A percentile compares a stretch with the other conserved stretches of the same genome.
These are phyloP conservation scores for Trichoderma oligosporum DNA, from an alignment of 2,329 filamentous ascomycete genomes.

Conservation along the genomic window DNA sequence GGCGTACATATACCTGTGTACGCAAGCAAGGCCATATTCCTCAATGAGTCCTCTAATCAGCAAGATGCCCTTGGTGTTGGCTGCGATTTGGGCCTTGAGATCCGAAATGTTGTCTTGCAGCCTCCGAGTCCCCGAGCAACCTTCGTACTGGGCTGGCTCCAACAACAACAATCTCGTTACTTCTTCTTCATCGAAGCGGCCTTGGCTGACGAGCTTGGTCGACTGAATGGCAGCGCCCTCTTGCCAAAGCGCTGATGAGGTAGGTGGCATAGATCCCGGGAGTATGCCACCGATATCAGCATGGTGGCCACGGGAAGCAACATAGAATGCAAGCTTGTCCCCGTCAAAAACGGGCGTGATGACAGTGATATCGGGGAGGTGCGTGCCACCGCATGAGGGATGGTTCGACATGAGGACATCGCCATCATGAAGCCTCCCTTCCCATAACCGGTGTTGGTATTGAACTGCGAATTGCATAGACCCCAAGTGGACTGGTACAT, in stretches of 20 bases:
- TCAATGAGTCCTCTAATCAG: constrained; percentile 67
- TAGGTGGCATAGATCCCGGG: constrained; percentile 78
- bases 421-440: constrained; percentile 36
- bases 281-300: constrained; percentile 67
- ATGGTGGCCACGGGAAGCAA: constrained; percentile 58
- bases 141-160: constrained; percentile 70
- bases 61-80: constrained; percentile 80
- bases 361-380: constrained; percentile 39
- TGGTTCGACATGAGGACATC: constrained; percentile 39
- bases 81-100: constrained; percentile 80
- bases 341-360: constrained; percentile 36
- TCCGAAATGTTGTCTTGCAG: constrained; percentile 82
- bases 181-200: constrained; percentile 72
- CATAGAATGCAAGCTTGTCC: constrained; percentile 45
- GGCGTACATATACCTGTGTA: constrained; percentile 55
- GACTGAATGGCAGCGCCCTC: constrained; percentile 63
- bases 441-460: constrained; percentile 67
- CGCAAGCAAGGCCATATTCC: constrained; percentile 68
- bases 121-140: constrained; percentile 74
- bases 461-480: constrained; percentile 77
- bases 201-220: constrained; percentile 70
- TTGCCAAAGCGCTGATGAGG: constrained; percentile 62
- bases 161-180: constrained; percentile 68
- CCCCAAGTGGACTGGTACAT: constrained; percentile 71
- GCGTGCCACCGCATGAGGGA: constrained; percentile 35